phyloP scores from a whole-genome alignment of 225 moss, liverwort and hornwort genomes.

The Polytrichum commune region DNA sequence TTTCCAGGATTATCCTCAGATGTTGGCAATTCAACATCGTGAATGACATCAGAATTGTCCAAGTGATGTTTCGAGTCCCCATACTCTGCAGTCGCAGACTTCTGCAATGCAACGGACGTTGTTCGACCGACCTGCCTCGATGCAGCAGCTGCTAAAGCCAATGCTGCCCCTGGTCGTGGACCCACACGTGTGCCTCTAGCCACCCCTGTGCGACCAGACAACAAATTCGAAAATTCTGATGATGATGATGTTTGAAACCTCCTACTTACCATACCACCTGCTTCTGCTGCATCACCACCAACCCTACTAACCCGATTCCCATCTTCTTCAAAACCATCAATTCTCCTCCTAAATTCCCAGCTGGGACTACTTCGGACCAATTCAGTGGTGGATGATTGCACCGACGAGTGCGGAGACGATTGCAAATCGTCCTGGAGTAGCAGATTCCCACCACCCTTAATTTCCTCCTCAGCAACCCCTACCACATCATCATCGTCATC shows the following conservation, averaged over 20 bases:
- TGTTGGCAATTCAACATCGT: background rate
- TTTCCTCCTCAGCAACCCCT: background rate
- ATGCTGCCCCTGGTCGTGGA: slow-evolving; percentile 63
- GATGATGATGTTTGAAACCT: too few relatives aligned
- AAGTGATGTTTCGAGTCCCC: background rate
- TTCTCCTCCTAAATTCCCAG: background rate
- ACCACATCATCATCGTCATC: background rate
- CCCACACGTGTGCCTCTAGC: slow-evolving; percentile 20
- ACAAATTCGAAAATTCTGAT: background rate
- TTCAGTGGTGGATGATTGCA: background rate
- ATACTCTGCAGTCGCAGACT: slow-evolving; percentile 16
- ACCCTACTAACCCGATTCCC: background rate
- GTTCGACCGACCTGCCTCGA: slow-evolving; percentile 51
- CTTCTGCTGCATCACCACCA: background rate
- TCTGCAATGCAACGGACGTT: slow-evolving; percentile 22
- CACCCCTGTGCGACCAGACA: slow-evolving; percentile 11
- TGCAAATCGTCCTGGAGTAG: background rate
- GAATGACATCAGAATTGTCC: slow-evolving; percentile 12
- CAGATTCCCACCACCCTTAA: background rate
- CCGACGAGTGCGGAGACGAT: background rate
- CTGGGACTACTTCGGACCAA: background rate
- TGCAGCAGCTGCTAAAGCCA: slow-evolving; percentile 70
- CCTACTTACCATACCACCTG: too few relatives aligned
- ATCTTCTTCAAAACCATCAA: background rate
- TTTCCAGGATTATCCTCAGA: background rate